Evolutionary conservation across 225 moss, liverwort and hornwort genomes (phyloP).

Genomic region (Polytrichum formosum): DNA sequence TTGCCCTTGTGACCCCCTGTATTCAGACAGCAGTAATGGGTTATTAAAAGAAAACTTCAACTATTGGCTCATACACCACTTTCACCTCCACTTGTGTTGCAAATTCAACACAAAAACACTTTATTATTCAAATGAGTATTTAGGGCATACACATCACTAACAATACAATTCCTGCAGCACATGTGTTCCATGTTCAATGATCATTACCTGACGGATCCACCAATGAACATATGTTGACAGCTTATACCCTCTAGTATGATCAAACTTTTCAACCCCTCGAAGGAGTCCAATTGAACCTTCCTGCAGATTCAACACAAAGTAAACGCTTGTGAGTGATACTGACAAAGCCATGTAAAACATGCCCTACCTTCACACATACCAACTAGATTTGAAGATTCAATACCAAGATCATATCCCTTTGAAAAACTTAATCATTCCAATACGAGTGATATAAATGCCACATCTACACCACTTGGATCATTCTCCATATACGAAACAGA

Average conservation of each 20-base stretch:
- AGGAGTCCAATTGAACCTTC: slow-evolving; percentile 93
- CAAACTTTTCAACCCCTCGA: slow-evolving; percentile 95
- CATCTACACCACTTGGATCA: no score
- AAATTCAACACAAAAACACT: not conserved
- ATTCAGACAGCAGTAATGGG: slow-evolving; percentile 6
- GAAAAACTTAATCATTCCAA: no score
- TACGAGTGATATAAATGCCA: no score
- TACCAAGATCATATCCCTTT: no score
- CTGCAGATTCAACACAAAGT: slow-evolving; percentile 29
- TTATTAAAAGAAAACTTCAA: no score
- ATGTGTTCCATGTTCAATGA: not conserved
- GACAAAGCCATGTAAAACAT: no score
- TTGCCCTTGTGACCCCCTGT: slow-evolving; percentile 98
- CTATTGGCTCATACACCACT: no score
- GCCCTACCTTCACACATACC: no score
- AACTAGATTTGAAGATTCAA: no score
- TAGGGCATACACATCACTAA: not conserved
- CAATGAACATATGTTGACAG: slow-evolving; percentile 97
- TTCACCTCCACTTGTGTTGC: no score
- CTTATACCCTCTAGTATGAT: slow-evolving; percentile 91
- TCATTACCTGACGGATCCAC: slow-evolving; percentile 96
- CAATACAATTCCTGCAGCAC: not conserved
- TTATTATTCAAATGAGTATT: not conserved
- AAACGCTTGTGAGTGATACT: not conserved
- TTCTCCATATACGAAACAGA: not conserved